Evolutionary conservation across 2,329 filamentous ascomycete species (phyloP), one percentile per base, ranked within the genome.

Genomic region (Aspergillus pseudoterreus): DNA sequence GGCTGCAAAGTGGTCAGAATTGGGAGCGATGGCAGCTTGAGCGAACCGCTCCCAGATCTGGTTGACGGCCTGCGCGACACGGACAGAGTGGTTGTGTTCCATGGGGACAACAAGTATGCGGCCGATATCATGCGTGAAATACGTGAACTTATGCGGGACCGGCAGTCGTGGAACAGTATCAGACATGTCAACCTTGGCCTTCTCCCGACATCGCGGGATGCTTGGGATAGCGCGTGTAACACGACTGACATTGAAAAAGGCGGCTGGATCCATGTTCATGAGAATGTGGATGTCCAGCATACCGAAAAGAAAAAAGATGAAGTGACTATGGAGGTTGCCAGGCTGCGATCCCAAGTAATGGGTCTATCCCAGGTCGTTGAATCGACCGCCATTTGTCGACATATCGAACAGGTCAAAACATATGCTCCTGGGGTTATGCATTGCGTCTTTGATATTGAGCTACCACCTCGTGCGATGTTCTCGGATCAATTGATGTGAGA

Each of bases 51-150:
- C 15, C 47, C 64, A 6, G 67, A 72, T 1, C 63, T 75, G 17
- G 67, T 71, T 30, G 59, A 63, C 11, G 30, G 51, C 22, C 57
- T 68, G 24, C 48, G 58, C 6, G 77, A 77, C 19, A 69, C 70
- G 1, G 78, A 82, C 57, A 75, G 75, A 49, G 85, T 90, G 35
- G 65, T 88, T 0, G 78, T 90, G 1, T 88, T 91, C 58, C 70
- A 83, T 35, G 87, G 90, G 58, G 81, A 86, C 65, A 92, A 92
- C 59, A 67, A 68, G 27, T 71, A 74, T 53, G 84, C 85, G 0
- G 69, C 71, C 6, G 53, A 68, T 15, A 70, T 75, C 49, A 64
- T 76, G 57, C 61, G 59, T 22, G 59, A 61, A 9, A 64, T 71
- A 15, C 70, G 58, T 22, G 53, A 56, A 2, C 53, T 52, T 10